Percentiles rank a stretch among this genome's conserved stretches.
These are phyloP conservation scores for Aspergillus bombycis DNA, from an alignment of 2,329 filamentous ascomycete species.

Conservation along the genomic window DNA sequence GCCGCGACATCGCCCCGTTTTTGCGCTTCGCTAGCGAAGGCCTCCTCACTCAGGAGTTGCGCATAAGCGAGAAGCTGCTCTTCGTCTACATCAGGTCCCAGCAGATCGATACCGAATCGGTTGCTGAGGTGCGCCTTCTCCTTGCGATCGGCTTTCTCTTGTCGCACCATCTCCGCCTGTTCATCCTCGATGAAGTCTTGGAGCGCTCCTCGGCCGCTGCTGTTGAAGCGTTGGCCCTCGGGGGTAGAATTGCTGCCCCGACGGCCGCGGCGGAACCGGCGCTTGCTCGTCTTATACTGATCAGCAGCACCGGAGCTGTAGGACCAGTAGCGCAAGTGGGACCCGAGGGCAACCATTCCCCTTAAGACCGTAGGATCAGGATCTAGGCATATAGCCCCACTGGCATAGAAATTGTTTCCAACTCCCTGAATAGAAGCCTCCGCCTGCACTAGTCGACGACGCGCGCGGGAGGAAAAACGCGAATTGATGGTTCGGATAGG, in stretches of 20 bases:
- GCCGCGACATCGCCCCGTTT: constrained; percentile 48
- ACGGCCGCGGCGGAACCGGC: constrained; percentile 72
- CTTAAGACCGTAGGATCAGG: constrained; percentile 83
- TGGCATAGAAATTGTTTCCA: constrained; percentile 76
- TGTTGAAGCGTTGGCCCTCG: constrained; percentile 60
- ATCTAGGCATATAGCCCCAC: constrained; percentile 82
- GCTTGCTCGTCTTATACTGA: constrained; percentile 75
- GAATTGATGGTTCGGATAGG: constrained; percentile 87
- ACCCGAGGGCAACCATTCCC: constrained; percentile 84
- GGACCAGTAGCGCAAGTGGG: constrained; percentile 87
- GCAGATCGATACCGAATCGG: constrained; percentile 81
- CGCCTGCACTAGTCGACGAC: constrained; percentile 71
- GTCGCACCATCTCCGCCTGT: constrained; percentile 74
- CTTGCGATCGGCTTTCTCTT: constrained; percentile 67
- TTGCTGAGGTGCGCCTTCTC: constrained; percentile 72
- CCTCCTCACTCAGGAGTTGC: constrained; percentile 64
- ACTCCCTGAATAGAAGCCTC: constrained; percentile 69
- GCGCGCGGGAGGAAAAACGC: constrained; percentile 77
- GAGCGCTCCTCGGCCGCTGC: constrained; percentile 69
- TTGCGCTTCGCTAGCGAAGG: constrained; percentile 53
- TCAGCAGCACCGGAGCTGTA: constrained; percentile 81
- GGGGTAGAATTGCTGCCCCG: constrained; percentile 61
- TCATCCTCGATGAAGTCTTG: constrained; percentile 87
- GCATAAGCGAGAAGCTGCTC: constrained; percentile 67
- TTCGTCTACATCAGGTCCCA: constrained; percentile 59